Evolutionary conservation across 2,329 filamentous ascomycete species (phyloP), one percentile per base, ranked within the genome.

Genomic region (Colletotrichum musae): DNA sequence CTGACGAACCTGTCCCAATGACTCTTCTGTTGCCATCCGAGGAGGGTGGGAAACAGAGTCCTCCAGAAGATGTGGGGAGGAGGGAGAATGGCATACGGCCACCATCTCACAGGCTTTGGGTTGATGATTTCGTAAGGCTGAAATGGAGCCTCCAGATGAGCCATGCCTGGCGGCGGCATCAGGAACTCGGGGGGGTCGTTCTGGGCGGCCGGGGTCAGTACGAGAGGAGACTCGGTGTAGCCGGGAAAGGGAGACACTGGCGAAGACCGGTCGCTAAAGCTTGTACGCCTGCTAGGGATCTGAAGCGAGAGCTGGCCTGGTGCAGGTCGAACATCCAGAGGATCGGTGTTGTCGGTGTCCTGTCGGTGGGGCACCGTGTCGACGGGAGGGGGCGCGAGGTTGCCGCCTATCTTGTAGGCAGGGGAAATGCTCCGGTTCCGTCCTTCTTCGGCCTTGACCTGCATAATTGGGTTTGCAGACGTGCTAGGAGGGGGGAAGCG

Each of bases 1-100:
- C 94, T 95, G 56, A 98, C 83, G 52, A 94, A 82, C 76, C 93
- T 94, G 74, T 95, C 95, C 90, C 91, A 94, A n/a, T 92, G 80
- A n/a, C 85, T 90, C 80, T 98, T 98, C 32, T 92, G 89, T 51
- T 81, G 84, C 94, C 95, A 99, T 28, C 88, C 91, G 72, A 91
- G 91, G 36, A 99, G 81, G 0, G 95, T 98, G 1, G 96, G 96
- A 73, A 98, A 97, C 0, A 99, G 81, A 0, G 93, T 95, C 16
- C 89, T 87, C 16, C 90, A 79, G 15, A 98, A 83, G 7, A 92
- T 82, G 65, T 92, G 86, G 2, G 94, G 94, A 12, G 93, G 83
- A 3, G 94, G 93, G 5, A 97, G 81, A 21, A 93, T 73, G 5
- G 82, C 84, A 77, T 94, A 93, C 2, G 94, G 94, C 94, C 95